Evolutionary conservation across 208 protist species (phyloP), one percentile per base, ranked within the genome.

Genomic region (Crithidia thermophila): DNA sequence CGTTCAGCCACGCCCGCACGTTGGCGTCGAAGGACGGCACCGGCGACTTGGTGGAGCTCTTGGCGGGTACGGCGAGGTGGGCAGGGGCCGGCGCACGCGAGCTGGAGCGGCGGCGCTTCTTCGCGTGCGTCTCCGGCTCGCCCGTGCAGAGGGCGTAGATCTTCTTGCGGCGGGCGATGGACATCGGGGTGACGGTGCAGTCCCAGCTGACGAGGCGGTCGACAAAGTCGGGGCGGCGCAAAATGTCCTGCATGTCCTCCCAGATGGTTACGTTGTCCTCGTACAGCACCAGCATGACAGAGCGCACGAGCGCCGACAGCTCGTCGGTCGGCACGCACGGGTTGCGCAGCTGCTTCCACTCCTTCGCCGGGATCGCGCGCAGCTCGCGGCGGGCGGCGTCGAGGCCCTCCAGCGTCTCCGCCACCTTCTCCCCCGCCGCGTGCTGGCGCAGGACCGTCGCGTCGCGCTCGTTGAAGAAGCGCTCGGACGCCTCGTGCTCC

Each of bases 161-260:
- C 64, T 81, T 85, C 59, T 75, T 72, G 66, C 82, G 75, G 43
- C 79, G 79, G 10, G 57, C 16, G 20, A 79, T 66, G 18, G 82
- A 76, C 84, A 94, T 81, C 39, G 88, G 88, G 14, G 79, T 82
- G 14, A 75, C 75, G 57, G 84, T 82, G 69, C 84, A 90, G 70
- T 94, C 88, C 67, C 81, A 85, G 45, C 65, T 50, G 27, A 88
- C 66, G 0, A 93, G 25, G 58, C 84, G 84, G 20, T 87, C 72
- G 33, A 90, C 66, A 52, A 93, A 93, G 67, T 87, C 71, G 1
- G 67, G 62, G 34, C 84, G 64, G 39, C 72, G 55, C 75, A 93
- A 63, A n/a, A 89, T 64, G 27, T 47, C 57, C 71, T 88, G 84
- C 56, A 90, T 87, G 21, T 60, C 67, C 36, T 88, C 81, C 87